Base-by-base conservation (phyloP, 2,329 filamentous ascomycete genomes). In the Gnomoniopsis sp. region DNA sequence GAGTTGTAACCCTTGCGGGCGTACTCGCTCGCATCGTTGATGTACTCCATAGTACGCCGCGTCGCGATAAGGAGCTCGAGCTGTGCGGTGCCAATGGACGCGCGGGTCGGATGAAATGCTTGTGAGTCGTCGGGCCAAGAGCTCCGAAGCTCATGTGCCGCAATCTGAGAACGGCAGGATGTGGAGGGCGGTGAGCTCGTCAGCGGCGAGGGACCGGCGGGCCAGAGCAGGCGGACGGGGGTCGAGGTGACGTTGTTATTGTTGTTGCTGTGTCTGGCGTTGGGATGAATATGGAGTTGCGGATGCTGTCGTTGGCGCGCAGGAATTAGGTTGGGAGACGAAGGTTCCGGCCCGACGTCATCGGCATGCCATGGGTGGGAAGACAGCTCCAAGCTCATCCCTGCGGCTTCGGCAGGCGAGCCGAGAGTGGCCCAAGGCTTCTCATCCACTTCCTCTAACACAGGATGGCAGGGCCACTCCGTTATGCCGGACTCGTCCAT, bases 21-120 rank as follows among this genome's bases (percentile, higher is more conserved):
- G 19, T 34, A 38, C 17, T 51, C 53, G 26, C 36, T 30, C n/a
- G 46, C 26, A 11, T 49, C 33, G 6, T 36, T 57, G 15, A 62
- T 38, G 21, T 54, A 49, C 3, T 62, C 60, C 60, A 62, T 62
- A 17, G 38, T 55, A 34, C 43, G 54, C 48, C 56, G 49, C 36
- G 36, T 41, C 15, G 51, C 15, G 41, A 51, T 34, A 12, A 59
- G 23, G 2, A 21, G 26, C 33, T 51, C 36, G 23, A n/a, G 21
- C 10, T 11, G 2, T 12, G 23, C 26, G 21, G 19, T 15, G 43
- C 33, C 4, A 10, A 36, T 30, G 10, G 22, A 30, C 15, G 22
- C 19, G 50, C 21, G 10, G 17, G 52, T 19, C 14, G 49, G n/a
- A 6, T 15, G 12, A 2, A 38, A 23, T 15, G 50, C 21, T 19